Evolutionary conservation across 2,329 filamentous ascomycete genomes (phyloP).

Genomic region (Epichloe glyceriae): DNA sequence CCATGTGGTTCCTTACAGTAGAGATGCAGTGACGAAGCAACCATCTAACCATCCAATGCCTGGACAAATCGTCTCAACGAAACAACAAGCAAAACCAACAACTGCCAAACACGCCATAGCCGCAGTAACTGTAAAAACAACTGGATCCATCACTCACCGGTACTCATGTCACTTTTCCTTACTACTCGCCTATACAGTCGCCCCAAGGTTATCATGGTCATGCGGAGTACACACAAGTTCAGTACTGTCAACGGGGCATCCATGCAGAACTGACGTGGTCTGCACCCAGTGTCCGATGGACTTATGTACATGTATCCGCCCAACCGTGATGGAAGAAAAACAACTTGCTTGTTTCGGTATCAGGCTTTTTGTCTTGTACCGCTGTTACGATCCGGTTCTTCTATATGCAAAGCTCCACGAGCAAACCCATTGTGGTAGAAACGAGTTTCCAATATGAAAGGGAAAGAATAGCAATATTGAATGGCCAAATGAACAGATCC

Average conservation of each 20-base stretch:
- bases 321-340: constrained; percentile 9
- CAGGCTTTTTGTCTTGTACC: constrained; percentile 11
- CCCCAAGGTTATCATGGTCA: background rate
- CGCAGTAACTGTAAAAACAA: no score
- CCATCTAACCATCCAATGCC: no score
- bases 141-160: no score
- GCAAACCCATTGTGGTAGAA: constrained; percentile 9
- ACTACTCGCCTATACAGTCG: background rate
- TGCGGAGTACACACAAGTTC: background rate
- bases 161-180: no score
- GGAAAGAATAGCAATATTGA: constrained; percentile 14
- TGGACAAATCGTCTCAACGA: no score
- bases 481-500: background rate
- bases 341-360: constrained; percentile 12
- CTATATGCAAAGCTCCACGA: constrained; percentile 22
- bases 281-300: constrained; percentile 15
- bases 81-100: no score
- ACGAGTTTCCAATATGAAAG: constrained; percentile 14
- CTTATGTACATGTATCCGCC: constrained; percentile 16
- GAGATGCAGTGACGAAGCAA: no score
- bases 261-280: constrained; percentile 3
- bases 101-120: no score
- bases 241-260: constrained; percentile 7
- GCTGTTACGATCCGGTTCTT: constrained; percentile 17
- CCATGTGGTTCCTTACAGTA: no score